Evolutionary conservation across 768 basidiomycete genomes (phyloP), one percentile per base, ranked within the genome.

Genomic region (Pleurotus cornucopiae): DNA sequence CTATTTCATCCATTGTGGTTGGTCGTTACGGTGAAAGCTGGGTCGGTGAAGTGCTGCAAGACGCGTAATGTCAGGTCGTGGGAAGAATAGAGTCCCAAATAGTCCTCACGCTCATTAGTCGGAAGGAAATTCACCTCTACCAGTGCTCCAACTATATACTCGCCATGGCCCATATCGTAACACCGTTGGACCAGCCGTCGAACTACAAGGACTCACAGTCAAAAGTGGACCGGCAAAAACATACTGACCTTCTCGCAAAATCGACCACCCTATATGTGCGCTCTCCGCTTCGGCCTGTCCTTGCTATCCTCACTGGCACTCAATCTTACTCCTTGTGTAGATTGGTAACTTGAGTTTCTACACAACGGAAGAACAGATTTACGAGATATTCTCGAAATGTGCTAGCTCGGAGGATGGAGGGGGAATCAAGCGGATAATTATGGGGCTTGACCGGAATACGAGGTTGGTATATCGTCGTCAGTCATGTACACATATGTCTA

Each of bases 321-420:
- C 51, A 58, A 57, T 46, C 16, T 40, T 46, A 61, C 59, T 55
- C 21, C 59, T 56, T 49, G 14, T 41, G 59, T 66, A 92, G 91
- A 84, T 93, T 71, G 92, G 92, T 73, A 94, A 94, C 70, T 77
- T 94, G 73, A 93, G 91, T 74, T 94, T 94, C 71, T 94, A 87
- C 75, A 94, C 92, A 23, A 96, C 93, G 49, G 94, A 96, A 75
- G 91, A 95, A 73, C 94, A 97, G 72, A 97, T 94, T 72, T 91
- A 91, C 72, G 92, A 93, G 71, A 74, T 95, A 51, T 96, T 94
- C 73, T 82, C 87, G 63, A 94, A 94, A 84, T 93, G 91, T 66
- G 84, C 92, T 53, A 88, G 81, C 64, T 80, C 91, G 12, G 89
- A 92, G 62, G 90, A 92, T 55, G 86, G 91, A 54, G 92, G 88